Evolutionary conservation across 2,329 filamentous ascomycete genomes (phyloP).

Genomic region (Colletotrichum sp.): DNA sequence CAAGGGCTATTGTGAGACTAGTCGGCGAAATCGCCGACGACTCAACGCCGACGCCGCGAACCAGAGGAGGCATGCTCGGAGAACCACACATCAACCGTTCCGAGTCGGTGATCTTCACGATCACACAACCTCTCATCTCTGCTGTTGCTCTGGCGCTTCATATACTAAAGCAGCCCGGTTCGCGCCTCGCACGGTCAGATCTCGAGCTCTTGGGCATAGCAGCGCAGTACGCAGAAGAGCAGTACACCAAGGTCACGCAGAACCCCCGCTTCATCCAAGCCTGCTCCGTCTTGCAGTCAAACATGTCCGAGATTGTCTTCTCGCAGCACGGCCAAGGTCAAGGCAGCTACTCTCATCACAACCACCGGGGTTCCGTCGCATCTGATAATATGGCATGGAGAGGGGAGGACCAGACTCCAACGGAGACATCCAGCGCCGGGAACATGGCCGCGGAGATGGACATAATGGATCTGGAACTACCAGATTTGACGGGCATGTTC

Average conservation of each 20-base stretch:
- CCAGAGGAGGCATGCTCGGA: not conserved
- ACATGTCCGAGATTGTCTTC: not conserved
- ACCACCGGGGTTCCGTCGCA: not conserved
- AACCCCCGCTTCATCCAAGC: slow-evolving; percentile 10
- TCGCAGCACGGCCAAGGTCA: not conserved
- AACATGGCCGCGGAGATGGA: not conserved
- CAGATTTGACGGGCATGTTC: slow-evolving; percentile 8
- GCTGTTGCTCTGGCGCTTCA: slow-evolving; percentile 23
- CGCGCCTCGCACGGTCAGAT: slow-evolving; percentile 24
- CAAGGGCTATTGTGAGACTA: not conserved
- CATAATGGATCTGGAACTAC: slow-evolving; percentile 5
- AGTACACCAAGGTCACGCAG: slow-evolving; percentile 7
- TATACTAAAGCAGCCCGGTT: slow-evolving; percentile 21
- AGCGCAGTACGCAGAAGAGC: slow-evolving; percentile 23
- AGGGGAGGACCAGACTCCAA: not conserved
- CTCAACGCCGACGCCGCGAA: not conserved
- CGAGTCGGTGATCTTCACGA: not conserved
- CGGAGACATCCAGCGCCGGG: not conserved
- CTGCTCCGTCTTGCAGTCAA: slow-evolving; percentile 2
- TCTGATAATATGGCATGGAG: not conserved
- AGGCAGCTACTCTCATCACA: not conserved
- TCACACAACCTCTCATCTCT: slow-evolving; percentile 21
- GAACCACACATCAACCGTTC: not conserved
- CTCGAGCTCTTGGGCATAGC: slow-evolving; percentile 22
- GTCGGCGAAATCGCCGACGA: slow-evolving; percentile 5